Conservation (phyloP, 768 basidiomycete species). For the Lentinula lateritia region DNA sequence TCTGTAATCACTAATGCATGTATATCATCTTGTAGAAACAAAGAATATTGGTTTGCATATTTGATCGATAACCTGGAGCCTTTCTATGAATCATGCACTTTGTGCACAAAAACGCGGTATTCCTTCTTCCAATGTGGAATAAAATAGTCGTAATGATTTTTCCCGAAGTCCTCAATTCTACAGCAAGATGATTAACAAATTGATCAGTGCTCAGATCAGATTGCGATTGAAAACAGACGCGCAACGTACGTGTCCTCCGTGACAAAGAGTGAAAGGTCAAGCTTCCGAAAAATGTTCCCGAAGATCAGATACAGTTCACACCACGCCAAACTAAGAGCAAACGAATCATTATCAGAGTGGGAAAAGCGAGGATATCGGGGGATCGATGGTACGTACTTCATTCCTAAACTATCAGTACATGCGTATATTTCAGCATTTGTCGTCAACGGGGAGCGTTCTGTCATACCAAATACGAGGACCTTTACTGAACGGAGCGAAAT, state of each 20-base stretch:
- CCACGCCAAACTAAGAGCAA: slow-evolving; percentile 5
- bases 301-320: slow-evolving; percentile 10
- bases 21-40: not conserved
- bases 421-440: not conserved
- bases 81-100: not conserved
- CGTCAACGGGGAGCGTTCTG: no score
- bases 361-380: not conserved
- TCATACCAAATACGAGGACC: not conserved
- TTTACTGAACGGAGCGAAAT: no score
- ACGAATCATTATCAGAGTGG: not conserved
- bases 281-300: slow-evolving; percentile 4
- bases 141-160: not conserved
- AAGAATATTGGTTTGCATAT: not conserved
- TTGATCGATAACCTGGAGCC: not conserved
- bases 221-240: not conserved
- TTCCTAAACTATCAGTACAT: not conserved
- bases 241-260: not conserved
- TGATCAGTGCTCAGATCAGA: not conserved
- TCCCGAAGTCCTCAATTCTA: not conserved
- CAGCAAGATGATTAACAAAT: not conserved
- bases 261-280: not conserved
- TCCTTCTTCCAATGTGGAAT: slow-evolving; percentile 1
- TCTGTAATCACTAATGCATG: not conserved
- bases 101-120: not conserved
- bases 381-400: not conserved